Base-by-base conservation (phyloP, 176 grass and related monocot genomes). In the Carex cristatella region DNA sequence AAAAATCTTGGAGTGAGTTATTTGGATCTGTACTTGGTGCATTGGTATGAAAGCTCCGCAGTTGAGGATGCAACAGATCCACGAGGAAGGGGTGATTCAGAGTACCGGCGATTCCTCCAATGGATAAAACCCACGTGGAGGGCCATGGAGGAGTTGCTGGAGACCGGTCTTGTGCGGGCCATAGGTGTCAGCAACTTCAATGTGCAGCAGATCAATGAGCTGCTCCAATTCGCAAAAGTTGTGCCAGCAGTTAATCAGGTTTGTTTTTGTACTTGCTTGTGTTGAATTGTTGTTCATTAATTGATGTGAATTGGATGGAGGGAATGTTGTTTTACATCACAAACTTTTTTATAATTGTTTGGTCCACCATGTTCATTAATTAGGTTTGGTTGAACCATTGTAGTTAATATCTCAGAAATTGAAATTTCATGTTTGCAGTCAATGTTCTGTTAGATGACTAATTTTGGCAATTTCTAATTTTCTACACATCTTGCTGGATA, bases 171-270 rank as follows among this genome's bases (percentile, higher is more conserved):
- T 37, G 84, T 89, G 57, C 84, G 44, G 31, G 84, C 88, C 10
- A 89, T 89, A 9, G 88, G 88, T 8, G 79, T 89, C 44, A 89
- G 88, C 84, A 89, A 89, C 69, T 89, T 89, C 69, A 86, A 89
- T 37, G 62, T 86, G 58, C 84, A 86, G 13, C 88, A 89, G 69
- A 89, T 89, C 15, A 77, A 31, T 27, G 88, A 89, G 76, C 46
- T 89, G 49, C 84, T 89, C 8, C 84, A 69, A 56, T 89, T 89
- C 67, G 88, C 88, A 5, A 86, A 86, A 79, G 76, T 86, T 69
- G 59, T 86, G 54, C 88, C 88, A 51, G 88, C 88, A 61, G 84
- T 89, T 74, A 89, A 89, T 68, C 88, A 89, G 84, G 88, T 89
- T 0, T 77, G 84, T 11, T 61, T 16, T 5, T 56, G 23, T 51